Conservation (phyloP, 768 basidiomycete species). For the Rhizopogon sp. region DNA sequence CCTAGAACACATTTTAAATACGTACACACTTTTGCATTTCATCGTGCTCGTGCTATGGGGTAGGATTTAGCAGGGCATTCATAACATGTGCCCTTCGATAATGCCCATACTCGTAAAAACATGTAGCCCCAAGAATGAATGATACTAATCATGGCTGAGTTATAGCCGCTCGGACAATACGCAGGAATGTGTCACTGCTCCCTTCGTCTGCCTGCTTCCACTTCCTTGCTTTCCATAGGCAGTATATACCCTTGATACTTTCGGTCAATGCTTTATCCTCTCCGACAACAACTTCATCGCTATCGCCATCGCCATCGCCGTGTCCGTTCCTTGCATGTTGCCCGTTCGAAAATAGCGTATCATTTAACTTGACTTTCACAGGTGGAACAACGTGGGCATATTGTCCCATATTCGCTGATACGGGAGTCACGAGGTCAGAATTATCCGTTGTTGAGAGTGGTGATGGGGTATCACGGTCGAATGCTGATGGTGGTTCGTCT, state of each 20-base stretch:
- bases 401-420: slow-evolving; percentile 6
- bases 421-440: slow-evolving; percentile 22
- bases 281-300: slow-evolving; percentile 5
- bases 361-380: slow-evolving; percentile 9
- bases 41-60: neutral
- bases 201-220: slow-evolving; percentile 20
- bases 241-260: slow-evolving; percentile 51
- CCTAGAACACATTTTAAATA: neutral
- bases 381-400: slow-evolving; percentile 13
- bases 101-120: neutral
- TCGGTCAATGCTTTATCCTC: slow-evolving; percentile 42
- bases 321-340: neutral
- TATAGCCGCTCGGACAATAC: slow-evolving; percentile 29
- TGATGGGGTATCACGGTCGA: slow-evolving; percentile 7
- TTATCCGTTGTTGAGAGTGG: slow-evolving; percentile 13
- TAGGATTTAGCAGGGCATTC: neutral
- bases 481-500: slow-evolving; percentile 6
- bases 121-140: neutral
- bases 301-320: neutral
- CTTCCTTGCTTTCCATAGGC: slow-evolving; percentile 49
- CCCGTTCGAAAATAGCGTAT: slow-evolving; percentile 4
- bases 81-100: neutral
- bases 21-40: neutral
- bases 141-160: slow-evolving; percentile 9
- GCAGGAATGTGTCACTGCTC: slow-evolving; percentile 26